A percentile compares a stretch with the other conserved stretches of the same genome.
Conservation (phyloP, 345 rosid genomes). For the Lumnitzera littorea region DNA sequence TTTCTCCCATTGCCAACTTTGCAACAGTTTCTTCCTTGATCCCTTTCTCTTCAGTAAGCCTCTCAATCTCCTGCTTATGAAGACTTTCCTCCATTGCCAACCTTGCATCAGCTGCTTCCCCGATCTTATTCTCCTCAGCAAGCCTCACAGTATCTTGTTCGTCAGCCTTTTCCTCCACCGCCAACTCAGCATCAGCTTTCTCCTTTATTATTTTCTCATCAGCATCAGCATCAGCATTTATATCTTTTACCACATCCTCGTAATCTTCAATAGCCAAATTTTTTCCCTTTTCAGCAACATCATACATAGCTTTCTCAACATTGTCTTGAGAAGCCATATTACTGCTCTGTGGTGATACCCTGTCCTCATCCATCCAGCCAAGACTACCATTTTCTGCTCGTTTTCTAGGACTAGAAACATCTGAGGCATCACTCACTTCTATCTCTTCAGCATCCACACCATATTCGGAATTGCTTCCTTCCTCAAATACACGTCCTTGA, state of each 20-base stretch:
- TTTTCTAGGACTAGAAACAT: neutral
- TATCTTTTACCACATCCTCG: conserved; percentile 8
- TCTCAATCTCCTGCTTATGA: conserved; percentile 47
- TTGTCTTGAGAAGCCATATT: conserved; percentile 16
- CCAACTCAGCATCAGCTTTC: conserved; percentile 1
- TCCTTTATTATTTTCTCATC: neutral
- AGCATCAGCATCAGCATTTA: conserved; percentile 3
- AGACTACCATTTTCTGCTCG: conserved; percentile 26
- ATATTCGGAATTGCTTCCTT: conserved; percentile 14
- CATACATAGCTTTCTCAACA: conserved; percentile 13
- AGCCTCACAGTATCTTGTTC: neutral
- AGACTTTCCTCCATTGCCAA: conserved; percentile 37
- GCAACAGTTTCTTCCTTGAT: neutral
- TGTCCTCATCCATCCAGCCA: conserved; percentile 16
- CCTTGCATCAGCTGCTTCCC: conserved; percentile 31
- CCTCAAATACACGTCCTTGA: conserved; percentile 17
- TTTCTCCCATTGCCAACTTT: conserved; percentile 6
- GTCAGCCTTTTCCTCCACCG: neutral
- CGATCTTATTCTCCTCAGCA: conserved; percentile 4
- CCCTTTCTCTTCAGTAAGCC: conserved; percentile 16
- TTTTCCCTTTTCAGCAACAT: conserved; percentile 9
- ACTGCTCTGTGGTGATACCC: conserved; percentile 3
- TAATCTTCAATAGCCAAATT: conserved; percentile 5
- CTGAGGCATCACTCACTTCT: conserved; percentile 9
- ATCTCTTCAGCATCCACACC: conserved; percentile 15